These are phyloP conservation scores for Recurvomyces mirabilis DNA, from an alignment of 495 filamentous ascomycete species.

Conservation along the genomic window DNA sequence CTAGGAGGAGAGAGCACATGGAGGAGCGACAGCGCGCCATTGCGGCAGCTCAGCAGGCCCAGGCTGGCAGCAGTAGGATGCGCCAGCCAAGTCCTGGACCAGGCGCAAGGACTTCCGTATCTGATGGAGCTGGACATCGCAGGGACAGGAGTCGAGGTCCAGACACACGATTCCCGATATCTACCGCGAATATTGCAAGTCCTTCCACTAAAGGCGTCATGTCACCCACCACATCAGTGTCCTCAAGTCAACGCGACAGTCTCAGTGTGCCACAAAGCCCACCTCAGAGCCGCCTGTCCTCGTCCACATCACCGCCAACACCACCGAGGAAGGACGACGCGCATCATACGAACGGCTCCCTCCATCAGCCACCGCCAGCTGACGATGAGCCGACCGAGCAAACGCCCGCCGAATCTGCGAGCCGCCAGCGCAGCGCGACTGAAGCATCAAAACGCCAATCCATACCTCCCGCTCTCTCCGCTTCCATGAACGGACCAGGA, in stretches of 20 bases:
- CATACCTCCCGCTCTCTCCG: slow-evolving; percentile 10
- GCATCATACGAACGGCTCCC: slow-evolving; percentile 8
- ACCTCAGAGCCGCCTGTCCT: neutral
- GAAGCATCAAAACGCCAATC: slow-evolving; percentile 3
- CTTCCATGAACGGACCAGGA: slow-evolving; percentile 12
- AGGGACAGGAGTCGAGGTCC: slow-evolving; percentile 72
- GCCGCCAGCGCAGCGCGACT: neutral
- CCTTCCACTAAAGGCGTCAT: slow-evolving; percentile 39
- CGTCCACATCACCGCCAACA: neutral
- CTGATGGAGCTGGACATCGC: slow-evolving; percentile 37
- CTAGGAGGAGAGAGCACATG: slow-evolving; percentile 84
- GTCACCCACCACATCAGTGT: slow-evolving; percentile 42
- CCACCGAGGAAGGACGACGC: slow-evolving; percentile 8
- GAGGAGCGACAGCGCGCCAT: slow-evolving; percentile 83
- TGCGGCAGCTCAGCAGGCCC: slow-evolving; percentile 59
- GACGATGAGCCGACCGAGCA: slow-evolving; percentile 3
- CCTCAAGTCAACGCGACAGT: slow-evolving; percentile 17
- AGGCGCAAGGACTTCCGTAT: slow-evolving; percentile 27
- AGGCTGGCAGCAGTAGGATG: slow-evolving; percentile 37
- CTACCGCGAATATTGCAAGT: slow-evolving; percentile 31
- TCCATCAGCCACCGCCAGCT: slow-evolving; percentile 19
- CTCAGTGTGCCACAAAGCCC: slow-evolving; percentile 12
- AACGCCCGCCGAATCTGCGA: neutral
- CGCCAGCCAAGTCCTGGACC: slow-evolving; percentile 51
- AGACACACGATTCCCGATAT: slow-evolving; percentile 75